Evolutionary conservation across 2,329 filamentous ascomycete genomes (phyloP).

Genomic region (Xylariaceae sp.): DNA sequence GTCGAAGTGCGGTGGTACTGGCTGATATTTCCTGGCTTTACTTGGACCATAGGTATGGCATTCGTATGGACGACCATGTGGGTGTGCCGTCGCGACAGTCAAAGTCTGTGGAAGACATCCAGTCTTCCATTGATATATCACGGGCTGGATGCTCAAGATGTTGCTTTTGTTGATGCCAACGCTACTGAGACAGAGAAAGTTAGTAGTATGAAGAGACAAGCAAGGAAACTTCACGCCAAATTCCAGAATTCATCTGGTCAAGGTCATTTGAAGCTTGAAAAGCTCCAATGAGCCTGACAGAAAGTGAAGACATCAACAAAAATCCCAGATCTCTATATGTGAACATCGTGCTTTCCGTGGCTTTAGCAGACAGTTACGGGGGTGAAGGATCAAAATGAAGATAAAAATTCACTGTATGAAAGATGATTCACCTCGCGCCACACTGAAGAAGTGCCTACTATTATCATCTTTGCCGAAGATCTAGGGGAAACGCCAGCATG

Average conservation of each 20-base stretch:
- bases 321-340: too few species aligned
- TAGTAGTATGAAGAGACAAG: conserved; percentile 6
- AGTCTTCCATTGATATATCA: conserved; percentile 10
- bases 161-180: neutral
- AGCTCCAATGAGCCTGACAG: too few species aligned
- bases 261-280: conserved; percentile 1
- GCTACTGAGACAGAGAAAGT: neutral
- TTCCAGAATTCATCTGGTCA: neutral
- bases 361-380: too few species aligned
- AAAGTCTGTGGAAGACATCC: conserved; percentile 7
- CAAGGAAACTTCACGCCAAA: neutral
- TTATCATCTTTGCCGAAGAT: too few species aligned
- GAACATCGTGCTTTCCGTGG: too few species aligned
- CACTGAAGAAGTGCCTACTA: too few species aligned
- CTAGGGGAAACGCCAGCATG: too few species aligned
- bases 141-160: neutral
- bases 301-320: too few species aligned
- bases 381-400: too few species aligned
- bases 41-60: neutral
- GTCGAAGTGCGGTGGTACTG: conserved; percentile 6
- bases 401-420: too few species aligned
- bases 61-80: conserved; percentile 3
- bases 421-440: too few species aligned
- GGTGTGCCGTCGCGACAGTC: neutral
- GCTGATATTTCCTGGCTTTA: neutral